A percentile compares a stretch with the other conserved stretches of the same genome.
Evolutionary conservation across 495 filamentous ascomycete genomes (phyloP).

Genomic region (Talaromyces proteolyticus): DNA sequence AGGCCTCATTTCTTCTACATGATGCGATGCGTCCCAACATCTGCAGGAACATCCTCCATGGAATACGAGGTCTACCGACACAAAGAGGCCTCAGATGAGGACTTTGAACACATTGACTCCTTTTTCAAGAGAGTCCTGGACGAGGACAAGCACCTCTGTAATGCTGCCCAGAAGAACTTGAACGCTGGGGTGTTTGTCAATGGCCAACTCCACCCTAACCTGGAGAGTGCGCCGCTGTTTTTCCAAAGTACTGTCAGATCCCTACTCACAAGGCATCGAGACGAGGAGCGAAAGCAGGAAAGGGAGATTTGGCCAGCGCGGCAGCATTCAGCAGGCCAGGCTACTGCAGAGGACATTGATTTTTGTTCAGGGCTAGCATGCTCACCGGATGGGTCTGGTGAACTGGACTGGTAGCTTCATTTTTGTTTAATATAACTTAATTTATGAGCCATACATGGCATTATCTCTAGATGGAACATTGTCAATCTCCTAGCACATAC

Average conservation of each 20-base stretch:
- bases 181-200: conserved; percentile 35
- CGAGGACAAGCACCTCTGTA: conserved; percentile 42
- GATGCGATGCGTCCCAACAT: conserved; percentile 36
- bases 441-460: no score
- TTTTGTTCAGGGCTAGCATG: conserved; percentile 30
- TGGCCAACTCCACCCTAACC: conserved; percentile 36
- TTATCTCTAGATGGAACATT: no score
- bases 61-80: conserved; percentile 45
- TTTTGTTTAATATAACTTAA: no score
- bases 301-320: conserved; percentile 45
- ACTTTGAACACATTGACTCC: conserved; percentile 33
- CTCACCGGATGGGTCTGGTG: no score
- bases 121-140: conserved; percentile 38
- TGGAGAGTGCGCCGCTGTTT: conserved; percentile 37
- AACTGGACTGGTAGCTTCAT: no score
- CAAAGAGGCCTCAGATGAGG: conserved; percentile 34
- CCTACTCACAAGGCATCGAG: conserved; percentile 27
- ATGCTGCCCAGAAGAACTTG: conserved; percentile 35
- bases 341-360: conserved; percentile 29
- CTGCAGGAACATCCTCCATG: conserved; percentile 26
- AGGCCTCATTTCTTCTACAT: conserved; percentile 43
- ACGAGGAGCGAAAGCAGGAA: conserved; percentile 30
- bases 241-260: conserved; percentile 40
- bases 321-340: conserved; percentile 24
- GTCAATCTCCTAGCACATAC: no score